These are phyloP conservation scores for Xylaria sp. DNA, from an alignment of 2,329 filamentous ascomycete species.

Conservation along the genomic window DNA sequence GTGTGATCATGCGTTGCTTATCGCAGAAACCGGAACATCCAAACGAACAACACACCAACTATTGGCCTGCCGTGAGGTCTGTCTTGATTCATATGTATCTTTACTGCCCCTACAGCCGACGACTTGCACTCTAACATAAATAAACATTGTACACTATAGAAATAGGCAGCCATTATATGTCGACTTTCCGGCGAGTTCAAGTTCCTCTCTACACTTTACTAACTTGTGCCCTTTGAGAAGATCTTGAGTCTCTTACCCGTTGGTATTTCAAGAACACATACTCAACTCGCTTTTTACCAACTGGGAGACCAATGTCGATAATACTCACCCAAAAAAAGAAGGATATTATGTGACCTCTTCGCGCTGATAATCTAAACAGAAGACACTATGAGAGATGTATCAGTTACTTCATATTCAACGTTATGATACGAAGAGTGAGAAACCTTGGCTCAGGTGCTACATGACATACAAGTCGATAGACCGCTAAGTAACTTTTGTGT, in stretches of 20 bases:
- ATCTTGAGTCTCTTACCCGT: neutral
- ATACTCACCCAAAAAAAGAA: too few species aligned
- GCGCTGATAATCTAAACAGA: neutral
- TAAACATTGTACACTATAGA: neutral
- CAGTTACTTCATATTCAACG: too few species aligned
- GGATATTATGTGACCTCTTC: too few species aligned
- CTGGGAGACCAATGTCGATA: too few species aligned
- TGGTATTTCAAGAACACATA: too few species aligned
- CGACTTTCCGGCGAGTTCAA: too few species aligned
- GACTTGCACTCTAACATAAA: neutral
- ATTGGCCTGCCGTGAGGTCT: neutral
- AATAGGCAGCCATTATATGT: neutral
- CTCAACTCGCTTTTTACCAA: neutral
- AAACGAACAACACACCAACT: neutral
- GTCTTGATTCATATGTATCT: neutral
- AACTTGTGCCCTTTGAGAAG: neutral
- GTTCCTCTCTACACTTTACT: neutral
- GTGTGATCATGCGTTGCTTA: neutral
- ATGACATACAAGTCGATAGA: neutral
- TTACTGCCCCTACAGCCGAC: neutral
- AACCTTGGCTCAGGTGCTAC: neutral
- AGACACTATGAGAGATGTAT: neutral
- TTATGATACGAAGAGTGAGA: too few species aligned
- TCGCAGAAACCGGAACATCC: neutral
- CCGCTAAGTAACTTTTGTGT: neutral